phyloP scores from a whole-genome alignment of 345 rosid genomes.

The Garcia nutans region DNA sequence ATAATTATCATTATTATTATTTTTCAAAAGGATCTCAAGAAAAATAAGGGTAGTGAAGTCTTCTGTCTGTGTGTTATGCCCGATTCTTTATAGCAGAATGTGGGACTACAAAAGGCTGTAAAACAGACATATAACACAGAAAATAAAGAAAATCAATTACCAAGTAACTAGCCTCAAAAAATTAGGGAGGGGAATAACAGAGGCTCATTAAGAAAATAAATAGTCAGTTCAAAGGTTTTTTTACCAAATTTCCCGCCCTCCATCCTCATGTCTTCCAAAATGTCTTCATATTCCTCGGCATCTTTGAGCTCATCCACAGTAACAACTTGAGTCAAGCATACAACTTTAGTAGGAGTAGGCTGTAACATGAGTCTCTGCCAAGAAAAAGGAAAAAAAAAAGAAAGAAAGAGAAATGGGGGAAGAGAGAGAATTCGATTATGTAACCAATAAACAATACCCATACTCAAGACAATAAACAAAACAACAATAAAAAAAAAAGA shows the following conservation, averaged over 20 bases:
- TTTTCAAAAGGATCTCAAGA: conserved; percentile 23
- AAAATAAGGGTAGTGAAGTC: conserved; percentile 57
- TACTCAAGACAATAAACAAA: background rate
- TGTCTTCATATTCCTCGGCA: conserved; percentile 88
- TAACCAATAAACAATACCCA: background rate
- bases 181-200: background rate
- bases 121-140: conserved; percentile 68
- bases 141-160: conserved; percentile 41
- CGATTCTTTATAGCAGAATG: conserved; percentile 75
- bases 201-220: background rate
- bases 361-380: conserved; percentile 79
- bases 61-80: conserved; percentile 72
- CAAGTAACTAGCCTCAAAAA: conserved; percentile 3
- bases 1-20: no score
- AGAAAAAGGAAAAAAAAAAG: no score
- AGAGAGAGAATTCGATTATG: background rate
- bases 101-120: conserved; percentile 69
- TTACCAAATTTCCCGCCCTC: conserved; percentile 95
- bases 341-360: conserved; percentile 75
- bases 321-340: conserved; percentile 88
- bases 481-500: background rate
- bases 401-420: background rate
- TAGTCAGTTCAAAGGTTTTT: conserved; percentile 15
- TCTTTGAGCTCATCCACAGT: conserved; percentile 71
- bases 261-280: conserved; percentile 82